phyloP scores from a whole-genome alignment of 1,284 basidiomycete genomes.

The Ganoderma meredithae region DNA sequence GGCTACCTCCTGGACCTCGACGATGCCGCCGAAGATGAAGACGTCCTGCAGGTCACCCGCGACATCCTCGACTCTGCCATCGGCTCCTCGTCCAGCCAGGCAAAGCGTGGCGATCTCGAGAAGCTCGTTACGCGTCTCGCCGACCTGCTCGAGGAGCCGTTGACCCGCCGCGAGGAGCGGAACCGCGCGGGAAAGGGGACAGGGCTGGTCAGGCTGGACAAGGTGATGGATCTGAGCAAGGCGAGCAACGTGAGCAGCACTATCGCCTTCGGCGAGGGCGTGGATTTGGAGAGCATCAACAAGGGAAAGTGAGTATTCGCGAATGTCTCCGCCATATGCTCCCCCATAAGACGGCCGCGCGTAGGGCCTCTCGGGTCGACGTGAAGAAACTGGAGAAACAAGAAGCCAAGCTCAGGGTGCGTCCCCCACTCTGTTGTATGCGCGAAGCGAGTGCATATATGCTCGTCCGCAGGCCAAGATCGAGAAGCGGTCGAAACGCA shows the following conservation, averaged over 20 bases:
- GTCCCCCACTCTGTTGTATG: constrained; percentile 16
- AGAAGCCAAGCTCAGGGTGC: constrained; percentile 92
- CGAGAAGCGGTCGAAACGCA: constrained; percentile 89
- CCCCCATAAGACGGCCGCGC: background rate
- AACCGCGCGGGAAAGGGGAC: constrained; percentile 58
- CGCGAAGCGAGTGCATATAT: background rate
- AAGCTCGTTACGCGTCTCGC: constrained; percentile 75
- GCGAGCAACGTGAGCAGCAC: constrained; percentile 84
- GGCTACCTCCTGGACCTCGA: constrained; percentile 94
- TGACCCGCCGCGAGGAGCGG: constrained; percentile 63
- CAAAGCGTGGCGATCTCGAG: constrained; percentile 46
- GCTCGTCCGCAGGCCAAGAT: constrained; percentile 81
- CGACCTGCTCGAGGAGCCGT: constrained; percentile 70
- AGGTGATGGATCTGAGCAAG: constrained; percentile 95
- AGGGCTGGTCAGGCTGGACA: constrained; percentile 82
- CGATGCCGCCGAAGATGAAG: constrained; percentile 92
- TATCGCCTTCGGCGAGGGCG: constrained; percentile 84
- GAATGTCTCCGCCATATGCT: background rate
- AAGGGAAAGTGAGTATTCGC: constrained; percentile 84
- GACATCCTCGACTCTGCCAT: constrained; percentile 78
- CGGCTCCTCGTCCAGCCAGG: constrained; percentile 39
- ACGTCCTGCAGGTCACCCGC: constrained; percentile 81
- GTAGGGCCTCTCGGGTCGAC: constrained; percentile 93
- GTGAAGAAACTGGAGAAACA: constrained; percentile 98
- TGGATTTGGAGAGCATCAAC: constrained; percentile 94